Base-by-base conservation (phyloP, 2,329 filamentous ascomycete species). In the Rugonectria rugulosa region DNA sequence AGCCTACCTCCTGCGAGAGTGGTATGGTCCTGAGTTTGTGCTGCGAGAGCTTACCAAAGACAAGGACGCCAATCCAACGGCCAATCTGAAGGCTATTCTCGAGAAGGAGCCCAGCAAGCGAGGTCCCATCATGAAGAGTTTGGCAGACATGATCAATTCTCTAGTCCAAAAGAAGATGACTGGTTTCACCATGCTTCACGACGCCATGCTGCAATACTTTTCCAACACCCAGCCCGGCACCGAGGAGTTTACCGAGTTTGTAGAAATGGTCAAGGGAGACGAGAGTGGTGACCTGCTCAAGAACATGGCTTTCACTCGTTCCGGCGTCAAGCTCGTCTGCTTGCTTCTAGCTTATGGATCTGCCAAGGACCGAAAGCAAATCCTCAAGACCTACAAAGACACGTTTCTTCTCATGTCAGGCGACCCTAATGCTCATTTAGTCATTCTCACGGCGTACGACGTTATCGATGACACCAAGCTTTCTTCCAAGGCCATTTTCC, bases 191-290 rank as follows among this genome's bases (percentile, higher is more conserved):
- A 96, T 99, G 84, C 85, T 99, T 17, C 96, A 99, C 74, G 95
- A 98, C 69, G 95, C 95, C 44, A 97, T 99, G 93, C 81, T 97
- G 56, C 94, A 99, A 72, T 99, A 97, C 75, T 97, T 94, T 76
- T 78, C 92, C 48, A 94, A 90, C 67, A 86, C 88, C 41, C 88
- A 89, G 62, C 79, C 85, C 5, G 92, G 89, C 4, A 91, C 88
- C 38, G 87, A 91, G 54, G 94, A 98, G 72, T 88, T 91, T 36
- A 90, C 81, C 26, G 92, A 96, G 66, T 97, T 97, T 70, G 77
- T 96, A 54, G 93, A 98, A 73, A 82, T 96, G 64, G 80, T 99
- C 69, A 96, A 96, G 77, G 91, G 91, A 34, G 94, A 99, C 63
- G 91, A 97, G 70, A 88, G 90, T 54, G 92, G 92, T 42, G 93